A percentile compares a stretch with the other conserved stretches of the same genome.
phyloP scores from a whole-genome alignment of 805 yeast genomes.

The Barnettozyma botsteinii region DNA sequence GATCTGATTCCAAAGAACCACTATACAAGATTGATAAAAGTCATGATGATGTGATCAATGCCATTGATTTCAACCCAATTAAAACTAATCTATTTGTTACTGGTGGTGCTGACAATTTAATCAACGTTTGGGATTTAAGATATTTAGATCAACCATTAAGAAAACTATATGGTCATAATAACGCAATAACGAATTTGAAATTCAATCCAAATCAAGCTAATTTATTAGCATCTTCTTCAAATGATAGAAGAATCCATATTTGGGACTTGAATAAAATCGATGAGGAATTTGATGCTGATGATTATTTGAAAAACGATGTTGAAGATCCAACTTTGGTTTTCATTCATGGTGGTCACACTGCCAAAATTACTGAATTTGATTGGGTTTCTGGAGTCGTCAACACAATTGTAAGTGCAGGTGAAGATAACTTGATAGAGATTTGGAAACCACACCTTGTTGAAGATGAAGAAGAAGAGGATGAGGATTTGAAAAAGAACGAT shows the following conservation, averaged over 20 bases:
- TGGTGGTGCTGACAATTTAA: slow-evolving; percentile 72
- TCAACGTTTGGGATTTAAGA: slow-evolving; percentile 71
- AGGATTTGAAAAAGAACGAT: slow-evolving; percentile 21
- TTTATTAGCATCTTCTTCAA: slow-evolving; percentile 49
- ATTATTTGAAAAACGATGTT: slow-evolving; percentile 47
- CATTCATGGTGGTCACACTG: slow-evolving; percentile 85
- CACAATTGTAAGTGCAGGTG: slow-evolving; percentile 63
- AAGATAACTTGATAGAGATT: slow-evolving; percentile 68
- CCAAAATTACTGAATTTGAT: slow-evolving; percentile 57
- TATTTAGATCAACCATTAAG: slow-evolving; percentile 54
- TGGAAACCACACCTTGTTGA: slow-evolving; percentile 47
- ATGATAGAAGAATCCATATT: slow-evolving; percentile 63
- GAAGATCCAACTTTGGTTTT: slow-evolving; percentile 75
- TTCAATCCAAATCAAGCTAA: slow-evolving; percentile 47
- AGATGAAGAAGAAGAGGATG: slow-evolving; percentile 38
- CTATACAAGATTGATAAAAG: slow-evolving; percentile 40
- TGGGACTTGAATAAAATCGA: slow-evolving; percentile 68
- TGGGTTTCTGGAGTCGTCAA: slow-evolving; percentile 59
- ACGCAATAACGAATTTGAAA: slow-evolving; percentile 48
- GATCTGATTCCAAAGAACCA: slow-evolving; percentile 34
- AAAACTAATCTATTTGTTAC: slow-evolving; percentile 56
- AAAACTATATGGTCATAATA: slow-evolving; percentile 61
- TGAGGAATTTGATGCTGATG: slow-evolving; percentile 49
- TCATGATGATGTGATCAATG: slow-evolving; percentile 58
- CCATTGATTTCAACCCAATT: slow-evolving; percentile 59